Percentiles rank a stretch among this genome's conserved stretches.
Evolutionary conservation across 2,329 filamentous ascomycete genomes (phyloP).

Genomic region (Chrysoporthe austroafricana): DNA sequence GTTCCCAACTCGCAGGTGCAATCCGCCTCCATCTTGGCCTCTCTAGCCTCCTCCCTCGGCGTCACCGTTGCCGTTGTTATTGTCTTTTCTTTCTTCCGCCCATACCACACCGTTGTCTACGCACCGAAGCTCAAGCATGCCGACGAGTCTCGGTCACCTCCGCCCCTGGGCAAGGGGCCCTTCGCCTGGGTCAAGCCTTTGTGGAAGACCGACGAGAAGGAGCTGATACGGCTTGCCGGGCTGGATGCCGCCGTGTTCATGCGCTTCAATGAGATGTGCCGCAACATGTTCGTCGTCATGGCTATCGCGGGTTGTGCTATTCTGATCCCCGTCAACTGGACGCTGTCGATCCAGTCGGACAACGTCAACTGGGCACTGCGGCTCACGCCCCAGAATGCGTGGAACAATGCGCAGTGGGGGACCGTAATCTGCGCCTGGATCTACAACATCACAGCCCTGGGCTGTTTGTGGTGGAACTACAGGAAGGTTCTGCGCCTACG

Average conservation of each 20-base stretch:
- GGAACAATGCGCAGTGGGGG: slow-evolving; percentile 58
- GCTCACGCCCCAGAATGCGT: slow-evolving; percentile 64
- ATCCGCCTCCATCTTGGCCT: slow-evolving; percentile 72
- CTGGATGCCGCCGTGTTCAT: slow-evolving; percentile 92
- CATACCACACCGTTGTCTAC: slow-evolving; percentile 90
- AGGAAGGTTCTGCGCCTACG: slow-evolving; percentile 71
- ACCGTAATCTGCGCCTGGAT: slow-evolving; percentile 63
- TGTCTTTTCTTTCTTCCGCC: slow-evolving; percentile 85
- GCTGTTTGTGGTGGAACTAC: slow-evolving; percentile 92
- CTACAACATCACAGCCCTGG: slow-evolving; percentile 75
- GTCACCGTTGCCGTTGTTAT: slow-evolving; percentile 75
- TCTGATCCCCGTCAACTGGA: slow-evolving; percentile 79
- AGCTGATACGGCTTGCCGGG: slow-evolving; percentile 80
- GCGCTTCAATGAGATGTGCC: slow-evolving; percentile 85
- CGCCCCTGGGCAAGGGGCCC: slow-evolving; percentile 81
- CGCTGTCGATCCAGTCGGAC: slow-evolving; percentile 46
- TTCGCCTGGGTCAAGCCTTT: slow-evolving; percentile 87
- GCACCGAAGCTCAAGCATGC: slow-evolving; percentile 92
- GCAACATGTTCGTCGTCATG: slow-evolving; percentile 82
- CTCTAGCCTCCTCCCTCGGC: slow-evolving; percentile 78
- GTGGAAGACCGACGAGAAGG: slow-evolving; percentile 74
- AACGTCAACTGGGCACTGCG: slow-evolving; percentile 55
- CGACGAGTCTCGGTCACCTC: slow-evolving; percentile 87
- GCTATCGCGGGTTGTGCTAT: slow-evolving; percentile 74
- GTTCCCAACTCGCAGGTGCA: slow-evolving; percentile 41